Evolutionary conservation across 345 rosid species (phyloP).

Genomic region (Citrus reticulata): DNA sequence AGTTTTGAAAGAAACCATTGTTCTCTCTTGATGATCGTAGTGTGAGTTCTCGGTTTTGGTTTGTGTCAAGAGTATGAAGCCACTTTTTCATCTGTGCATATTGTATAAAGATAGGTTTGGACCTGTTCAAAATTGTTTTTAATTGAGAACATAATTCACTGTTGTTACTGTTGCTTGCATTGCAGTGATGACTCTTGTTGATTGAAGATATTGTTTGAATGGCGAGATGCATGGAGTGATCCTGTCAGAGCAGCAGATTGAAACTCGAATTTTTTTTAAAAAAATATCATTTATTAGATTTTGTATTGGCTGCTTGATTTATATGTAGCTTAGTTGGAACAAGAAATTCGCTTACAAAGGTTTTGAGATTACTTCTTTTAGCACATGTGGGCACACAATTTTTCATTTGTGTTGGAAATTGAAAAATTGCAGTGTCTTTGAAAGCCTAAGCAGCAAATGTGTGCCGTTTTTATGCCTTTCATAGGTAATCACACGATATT

Average conservation of each 20-base stretch:
- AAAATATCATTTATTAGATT: neutral
- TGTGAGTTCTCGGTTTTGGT: no score
- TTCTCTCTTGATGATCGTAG: neutral
- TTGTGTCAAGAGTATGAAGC: neutral
- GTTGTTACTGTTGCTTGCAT: neutral
- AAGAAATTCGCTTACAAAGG: neutral
- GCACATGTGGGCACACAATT: neutral
- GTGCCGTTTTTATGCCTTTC: no score
- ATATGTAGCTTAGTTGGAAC: neutral
- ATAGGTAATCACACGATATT: no score
- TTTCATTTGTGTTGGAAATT: neutral
- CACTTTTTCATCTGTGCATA: neutral
- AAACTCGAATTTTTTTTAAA: no score
- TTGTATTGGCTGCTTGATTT: neutral
- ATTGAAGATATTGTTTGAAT: neutral
- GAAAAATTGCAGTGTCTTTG: no score
- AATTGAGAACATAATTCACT: neutral
- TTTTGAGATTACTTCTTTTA: neutral
- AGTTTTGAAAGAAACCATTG: neutral
- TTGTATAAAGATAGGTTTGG: neutral
- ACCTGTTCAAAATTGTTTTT: neutral
- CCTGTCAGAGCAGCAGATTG: neutral
- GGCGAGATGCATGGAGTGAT: neutral
- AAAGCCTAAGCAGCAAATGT: no score
- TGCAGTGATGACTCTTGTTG: neutral